phyloP scores from a whole-genome alignment of 2,329 filamentous ascomycete genomes.

The Epichloe bromicola region DNA sequence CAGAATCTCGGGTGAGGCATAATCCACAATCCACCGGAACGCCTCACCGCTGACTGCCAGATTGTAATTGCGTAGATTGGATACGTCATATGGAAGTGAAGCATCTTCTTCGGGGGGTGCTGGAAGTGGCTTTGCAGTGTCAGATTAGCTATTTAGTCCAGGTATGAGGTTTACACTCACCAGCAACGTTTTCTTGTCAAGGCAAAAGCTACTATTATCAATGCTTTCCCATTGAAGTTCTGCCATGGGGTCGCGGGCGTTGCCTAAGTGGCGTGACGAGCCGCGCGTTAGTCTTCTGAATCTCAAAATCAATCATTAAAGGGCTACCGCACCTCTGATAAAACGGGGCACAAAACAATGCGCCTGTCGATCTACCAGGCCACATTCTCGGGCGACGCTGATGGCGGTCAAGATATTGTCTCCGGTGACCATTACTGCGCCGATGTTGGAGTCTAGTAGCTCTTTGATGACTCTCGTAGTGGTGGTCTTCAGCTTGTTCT shows the following conservation, averaged over 20 bases:
- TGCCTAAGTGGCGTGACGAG: conserved; percentile 30
- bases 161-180: conserved; percentile 25
- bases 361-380: conserved; percentile 63
- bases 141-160: not conserved
- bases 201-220: conserved; percentile 65
- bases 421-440: conserved; percentile 90
- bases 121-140: conserved; percentile 47
- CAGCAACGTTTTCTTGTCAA: conserved; percentile 67
- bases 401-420: conserved; percentile 97
- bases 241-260: conserved; percentile 59
- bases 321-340: conserved; percentile 43
- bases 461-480: conserved; percentile 74
- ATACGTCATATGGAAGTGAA: conserved; percentile 74
- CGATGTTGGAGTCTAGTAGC: conserved; percentile 69
- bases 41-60: conserved; percentile 85
- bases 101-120: conserved; percentile 60
- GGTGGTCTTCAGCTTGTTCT: conserved; percentile 91
- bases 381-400: conserved; percentile 84
- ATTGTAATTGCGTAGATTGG: conserved; percentile 72
- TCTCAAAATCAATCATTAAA: not conserved
- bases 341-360: conserved; percentile 94
- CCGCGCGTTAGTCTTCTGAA: not conserved
- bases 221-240: conserved; percentile 84
- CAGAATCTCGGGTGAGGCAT: conserved; percentile 66
- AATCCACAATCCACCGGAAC: conserved; percentile 94